phyloP scores from a whole-genome alignment of 371 early-diverging fungal genomes.

The Mucor ambiguus region DNA sequence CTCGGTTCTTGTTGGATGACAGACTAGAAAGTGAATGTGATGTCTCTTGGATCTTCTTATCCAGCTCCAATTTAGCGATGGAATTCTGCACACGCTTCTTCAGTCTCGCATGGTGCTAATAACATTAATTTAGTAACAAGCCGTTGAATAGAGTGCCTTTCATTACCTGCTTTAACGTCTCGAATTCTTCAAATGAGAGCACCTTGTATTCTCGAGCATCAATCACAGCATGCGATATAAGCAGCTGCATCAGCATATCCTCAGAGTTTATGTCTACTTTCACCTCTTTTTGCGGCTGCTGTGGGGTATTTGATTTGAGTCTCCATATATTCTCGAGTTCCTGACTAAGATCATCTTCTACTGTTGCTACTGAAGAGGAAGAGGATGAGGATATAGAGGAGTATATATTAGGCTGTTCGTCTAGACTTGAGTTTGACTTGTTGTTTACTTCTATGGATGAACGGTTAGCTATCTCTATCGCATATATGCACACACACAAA shows the following conservation, averaged over 20 bases:
- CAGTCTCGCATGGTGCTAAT: conserved; percentile 28
- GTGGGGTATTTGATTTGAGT: conserved; percentile 12
- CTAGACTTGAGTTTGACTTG: conserved; percentile 11
- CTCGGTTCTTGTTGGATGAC: conserved; percentile 30
- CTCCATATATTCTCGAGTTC: conserved; percentile 43
- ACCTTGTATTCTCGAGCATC: conserved; percentile 63
- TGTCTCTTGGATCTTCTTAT: conserved; percentile 71
- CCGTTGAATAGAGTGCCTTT: neutral
- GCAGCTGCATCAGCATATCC: conserved; percentile 57
- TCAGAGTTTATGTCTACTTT: conserved; percentile 41
- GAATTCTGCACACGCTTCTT: conserved; percentile 23
- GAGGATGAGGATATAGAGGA: conserved; percentile 22
- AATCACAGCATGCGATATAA: conserved; percentile 64
- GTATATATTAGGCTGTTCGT: conserved; percentile 12
- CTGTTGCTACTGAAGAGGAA: conserved; percentile 17
- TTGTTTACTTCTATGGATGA: neutral
- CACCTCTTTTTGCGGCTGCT: neutral
- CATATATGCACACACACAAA: neutral
- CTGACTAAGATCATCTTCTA: conserved; percentile 30
- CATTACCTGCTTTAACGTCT: conserved; percentile 54
- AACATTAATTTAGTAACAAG: neutral
- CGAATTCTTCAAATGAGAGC: conserved; percentile 57
- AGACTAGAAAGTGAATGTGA: conserved; percentile 64
- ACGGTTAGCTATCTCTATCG: neutral
- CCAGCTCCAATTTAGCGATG: conserved; percentile 50